A percentile compares a stretch with the other conserved stretches of the same genome.
Evolutionary conservation across 2,329 filamentous ascomycete genomes (phyloP).

Genomic region (Phaeosphaeriaceae sp.): DNA sequence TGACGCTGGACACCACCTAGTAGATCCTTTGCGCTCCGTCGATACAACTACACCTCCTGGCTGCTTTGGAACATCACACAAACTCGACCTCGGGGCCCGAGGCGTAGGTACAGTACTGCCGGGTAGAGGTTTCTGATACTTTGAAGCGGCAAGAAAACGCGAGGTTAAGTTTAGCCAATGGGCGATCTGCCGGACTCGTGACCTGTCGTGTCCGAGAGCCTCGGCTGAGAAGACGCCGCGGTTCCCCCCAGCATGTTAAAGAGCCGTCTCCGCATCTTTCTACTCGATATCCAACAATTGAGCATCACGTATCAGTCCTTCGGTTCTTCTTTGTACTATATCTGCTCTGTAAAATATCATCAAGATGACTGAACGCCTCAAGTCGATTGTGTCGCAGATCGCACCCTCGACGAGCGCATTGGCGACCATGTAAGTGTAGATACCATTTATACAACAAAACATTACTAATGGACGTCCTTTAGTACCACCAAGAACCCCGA

Average conservation of each 20-base stretch:
- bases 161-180: conserved; percentile 6
- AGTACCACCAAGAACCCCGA: conserved; percentile 93
- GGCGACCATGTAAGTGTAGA: conserved; percentile 72
- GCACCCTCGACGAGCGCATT: conserved; percentile 74
- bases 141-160: not conserved
- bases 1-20: too few species aligned
- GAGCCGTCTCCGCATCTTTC: conserved; percentile 20
- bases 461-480: conserved; percentile 13
- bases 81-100: not conserved
- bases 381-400: conserved; percentile 86
- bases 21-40: too few species aligned
- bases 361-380: conserved; percentile 74
- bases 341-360: not conserved
- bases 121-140: not conserved
- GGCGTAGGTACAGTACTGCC: too few species aligned
- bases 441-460: not conserved
- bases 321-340: conserved; percentile 2
- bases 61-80: too few species aligned
- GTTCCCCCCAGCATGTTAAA: conserved; percentile 24
- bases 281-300: not conserved
- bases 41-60: too few species aligned
- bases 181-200: conserved; percentile 15
- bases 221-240: conserved; percentile 16
- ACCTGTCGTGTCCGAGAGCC: conserved; percentile 15
- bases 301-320: not conserved